Conservation (phyloP, 2,329 filamentous ascomycete species). For the Colletotrichum falcatum region DNA sequence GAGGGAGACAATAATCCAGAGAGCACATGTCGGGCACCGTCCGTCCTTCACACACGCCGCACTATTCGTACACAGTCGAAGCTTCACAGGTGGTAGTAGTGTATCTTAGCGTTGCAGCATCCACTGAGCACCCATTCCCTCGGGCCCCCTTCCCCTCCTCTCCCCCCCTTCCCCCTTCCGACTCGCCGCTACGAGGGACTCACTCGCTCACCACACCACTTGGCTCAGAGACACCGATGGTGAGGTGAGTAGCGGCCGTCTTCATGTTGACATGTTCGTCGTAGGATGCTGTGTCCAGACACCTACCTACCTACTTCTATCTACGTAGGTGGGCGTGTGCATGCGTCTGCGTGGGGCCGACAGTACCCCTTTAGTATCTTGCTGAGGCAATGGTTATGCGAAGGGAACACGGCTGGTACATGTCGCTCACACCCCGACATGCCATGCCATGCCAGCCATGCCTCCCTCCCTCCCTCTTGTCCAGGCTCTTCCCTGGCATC, state of each 20-base stretch:
- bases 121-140: slow-evolving; percentile 26
- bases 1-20: not conserved
- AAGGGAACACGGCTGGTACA: slow-evolving; percentile 12
- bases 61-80: slow-evolving; percentile 29
- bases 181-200: not conserved
- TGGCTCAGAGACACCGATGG: not conserved
- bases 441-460: slow-evolving; percentile 30
- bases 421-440: slow-evolving; percentile 11
- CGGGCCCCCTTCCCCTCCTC: slow-evolving; percentile 10
- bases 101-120: slow-evolving; percentile 28
- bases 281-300: not conserved
- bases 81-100: slow-evolving; percentile 12
- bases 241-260: not conserved
- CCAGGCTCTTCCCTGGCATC: slow-evolving; percentile 25
- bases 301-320: not conserved
- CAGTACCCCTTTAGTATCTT: slow-evolving; percentile 18
- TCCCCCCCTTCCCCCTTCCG: slow-evolving; percentile 1
- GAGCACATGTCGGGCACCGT: slow-evolving; percentile 11
- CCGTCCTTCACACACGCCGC: slow-evolving; percentile 23
- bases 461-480: slow-evolving; percentile 5
- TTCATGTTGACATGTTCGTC: not conserved
- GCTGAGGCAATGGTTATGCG: not conserved
- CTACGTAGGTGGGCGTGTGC: not conserved
- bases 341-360: not conserved
- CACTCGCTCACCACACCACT: not conserved